These are phyloP conservation scores for Ganoderma boninense DNA, from an alignment of 1,284 basidiomycete genomes.

Conservation along the genomic window DNA sequence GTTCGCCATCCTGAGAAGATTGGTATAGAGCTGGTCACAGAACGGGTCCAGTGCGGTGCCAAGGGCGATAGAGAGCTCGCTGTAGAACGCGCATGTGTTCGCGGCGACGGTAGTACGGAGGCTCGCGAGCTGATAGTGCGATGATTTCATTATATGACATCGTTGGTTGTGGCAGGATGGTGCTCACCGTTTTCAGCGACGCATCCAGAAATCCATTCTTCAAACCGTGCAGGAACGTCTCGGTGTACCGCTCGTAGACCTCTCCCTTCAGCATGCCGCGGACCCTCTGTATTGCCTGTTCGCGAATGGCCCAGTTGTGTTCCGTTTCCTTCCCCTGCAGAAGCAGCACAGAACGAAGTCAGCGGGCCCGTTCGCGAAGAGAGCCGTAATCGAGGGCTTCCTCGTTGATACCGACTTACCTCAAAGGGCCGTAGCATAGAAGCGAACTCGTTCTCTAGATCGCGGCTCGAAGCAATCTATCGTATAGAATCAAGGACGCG, in stretches of 20 bases:
- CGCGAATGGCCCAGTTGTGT: constrained; percentile 93
- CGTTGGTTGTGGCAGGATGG: constrained; percentile 1
- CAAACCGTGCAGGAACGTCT: constrained; percentile 78
- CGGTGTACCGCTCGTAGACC: constrained; percentile 76
- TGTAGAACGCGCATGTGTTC: constrained; percentile 83
- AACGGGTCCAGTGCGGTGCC: constrained; percentile 80
- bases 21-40: constrained; percentile 78
- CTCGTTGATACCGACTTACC: constrained; percentile 47
- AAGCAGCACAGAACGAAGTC: constrained; percentile 22
- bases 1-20: constrained; percentile 87
- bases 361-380: constrained; percentile 17
- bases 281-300: constrained; percentile 81
- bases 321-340: constrained; percentile 92
- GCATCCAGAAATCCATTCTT: constrained; percentile 84
- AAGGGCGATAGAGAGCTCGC: constrained; percentile 78
- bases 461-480: constrained; percentile 85
- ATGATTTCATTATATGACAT: constrained; percentile 22
- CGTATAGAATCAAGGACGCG: constrained; percentile 29
- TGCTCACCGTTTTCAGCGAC: constrained; percentile 85
- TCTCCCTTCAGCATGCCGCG: constrained; percentile 94
- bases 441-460: constrained; percentile 88
- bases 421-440: constrained; percentile 85
- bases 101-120: constrained; percentile 91
- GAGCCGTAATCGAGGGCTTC: constrained; percentile 5
- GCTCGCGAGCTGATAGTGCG: constrained; percentile 72